Conservation (phyloP, 176 grass and related monocot genomes). For the Zizania latifolia region DNA sequence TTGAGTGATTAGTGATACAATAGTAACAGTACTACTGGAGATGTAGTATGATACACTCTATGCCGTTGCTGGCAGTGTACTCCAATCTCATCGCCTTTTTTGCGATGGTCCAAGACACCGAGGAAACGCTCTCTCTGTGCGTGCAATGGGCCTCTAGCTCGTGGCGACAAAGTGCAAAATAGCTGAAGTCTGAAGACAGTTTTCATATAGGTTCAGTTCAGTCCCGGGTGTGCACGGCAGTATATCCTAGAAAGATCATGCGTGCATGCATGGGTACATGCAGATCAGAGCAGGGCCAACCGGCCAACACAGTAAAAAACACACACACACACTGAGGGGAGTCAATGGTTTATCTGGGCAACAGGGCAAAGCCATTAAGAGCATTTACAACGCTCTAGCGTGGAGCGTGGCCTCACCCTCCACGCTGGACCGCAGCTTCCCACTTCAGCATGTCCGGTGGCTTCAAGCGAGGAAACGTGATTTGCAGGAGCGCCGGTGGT, state of each 20-base stretch:
- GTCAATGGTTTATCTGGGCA: conserved; percentile 26
- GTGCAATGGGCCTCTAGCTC: background rate
- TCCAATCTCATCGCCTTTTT: background rate
- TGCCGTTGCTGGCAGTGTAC: background rate
- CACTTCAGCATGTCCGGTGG: too few species aligned
- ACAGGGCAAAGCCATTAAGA: background rate
- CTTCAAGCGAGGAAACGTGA: too few species aligned
- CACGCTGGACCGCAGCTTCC: too few species aligned
- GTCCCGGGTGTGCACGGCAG: background rate
- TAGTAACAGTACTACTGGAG: background rate
- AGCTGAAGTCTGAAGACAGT: background rate
- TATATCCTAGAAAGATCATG: conserved; percentile 34
- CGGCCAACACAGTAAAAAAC: too few species aligned
- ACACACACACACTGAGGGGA: too few species aligned
- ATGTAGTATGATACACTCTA: background rate
- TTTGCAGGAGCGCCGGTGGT: too few species aligned
- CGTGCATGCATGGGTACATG: background rate
- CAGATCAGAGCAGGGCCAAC: background rate
- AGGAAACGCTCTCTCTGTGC: too few species aligned
- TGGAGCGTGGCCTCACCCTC: too few species aligned
- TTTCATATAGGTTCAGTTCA: background rate
- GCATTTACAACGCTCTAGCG: too few species aligned
- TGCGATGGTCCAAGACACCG: background rate
- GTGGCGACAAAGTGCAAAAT: background rate
- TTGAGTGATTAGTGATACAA: too few species aligned